These are phyloP conservation scores for Xylaria intraflava DNA, from an alignment of 495 filamentous ascomycete genomes.

Conservation along the genomic window DNA sequence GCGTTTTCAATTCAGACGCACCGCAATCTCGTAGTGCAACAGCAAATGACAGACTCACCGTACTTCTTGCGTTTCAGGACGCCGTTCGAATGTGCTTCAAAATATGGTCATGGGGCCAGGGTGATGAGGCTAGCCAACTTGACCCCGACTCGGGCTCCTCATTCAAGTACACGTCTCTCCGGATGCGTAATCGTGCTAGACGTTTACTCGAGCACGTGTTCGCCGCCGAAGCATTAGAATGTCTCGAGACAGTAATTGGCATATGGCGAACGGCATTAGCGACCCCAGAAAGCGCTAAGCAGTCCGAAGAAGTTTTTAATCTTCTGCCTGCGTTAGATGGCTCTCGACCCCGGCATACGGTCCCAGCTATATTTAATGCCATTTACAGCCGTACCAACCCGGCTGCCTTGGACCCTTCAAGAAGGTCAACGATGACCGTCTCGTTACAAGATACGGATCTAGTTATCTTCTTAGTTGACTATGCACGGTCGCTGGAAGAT, in stretches of 20 bases:
- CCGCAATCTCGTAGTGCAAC: slow-evolving; percentile 66
- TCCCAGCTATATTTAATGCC: slow-evolving; percentile 95
- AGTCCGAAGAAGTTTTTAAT: slow-evolving; percentile 58
- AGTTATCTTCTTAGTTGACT: slow-evolving; percentile 81
- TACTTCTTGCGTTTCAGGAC: slow-evolving; percentile 94
- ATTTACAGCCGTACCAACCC: slow-evolving; percentile 93
- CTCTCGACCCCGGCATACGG: slow-evolving; percentile 82
- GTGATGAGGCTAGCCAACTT: slow-evolving; percentile 45
- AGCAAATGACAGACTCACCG: slow-evolving; percentile 89
- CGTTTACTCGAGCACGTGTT: slow-evolving; percentile 90
- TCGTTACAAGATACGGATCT: slow-evolving; percentile 74
- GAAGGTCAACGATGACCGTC: slow-evolving; percentile 82
- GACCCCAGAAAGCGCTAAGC: slow-evolving; percentile 28
- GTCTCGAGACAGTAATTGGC: slow-evolving; percentile 80
- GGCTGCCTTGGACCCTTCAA: slow-evolving; percentile 62
- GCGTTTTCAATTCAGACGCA: slow-evolving; percentile 76
- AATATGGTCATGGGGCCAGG: slow-evolving; percentile 90
- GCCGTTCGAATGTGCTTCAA: slow-evolving; percentile 83
- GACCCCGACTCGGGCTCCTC: slow-evolving; percentile 71
- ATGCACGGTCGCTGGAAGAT: slow-evolving; percentile 83
- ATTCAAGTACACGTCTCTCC: slow-evolving; percentile 79
- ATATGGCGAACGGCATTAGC: slow-evolving; percentile 57
- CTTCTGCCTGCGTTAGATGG: slow-evolving; percentile 88
- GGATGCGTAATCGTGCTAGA: slow-evolving; percentile 82
- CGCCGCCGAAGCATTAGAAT: slow-evolving; percentile 88